Percentiles rank a stretch among this genome's conserved stretches.
Evolutionary conservation across 495 filamentous ascomycete species (phyloP).

Genomic region (Aspergillus ostianus): DNA sequence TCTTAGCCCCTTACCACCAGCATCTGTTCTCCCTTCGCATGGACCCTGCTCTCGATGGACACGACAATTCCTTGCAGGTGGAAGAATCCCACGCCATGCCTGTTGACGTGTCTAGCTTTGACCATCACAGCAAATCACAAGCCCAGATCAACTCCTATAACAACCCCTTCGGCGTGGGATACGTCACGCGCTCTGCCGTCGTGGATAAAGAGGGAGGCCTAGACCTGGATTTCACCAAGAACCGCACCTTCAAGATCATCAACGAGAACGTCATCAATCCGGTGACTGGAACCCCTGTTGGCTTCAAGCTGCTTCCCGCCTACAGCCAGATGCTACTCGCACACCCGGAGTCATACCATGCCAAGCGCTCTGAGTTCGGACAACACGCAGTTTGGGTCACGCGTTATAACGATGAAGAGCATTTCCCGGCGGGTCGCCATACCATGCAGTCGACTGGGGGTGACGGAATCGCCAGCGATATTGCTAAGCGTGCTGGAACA

Average conservation of each 20-base stretch:
- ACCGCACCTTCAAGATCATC: conserved; percentile 79
- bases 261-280: conserved; percentile 66
- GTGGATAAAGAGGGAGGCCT: conserved; percentile 57
- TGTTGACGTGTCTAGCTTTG: conserved; percentile 42
- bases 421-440: conserved; percentile 75
- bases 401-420: conserved; percentile 69
- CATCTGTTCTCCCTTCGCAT: conserved; percentile 88
- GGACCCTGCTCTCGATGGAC: conserved; percentile 77
- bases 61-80: conserved; percentile 61
- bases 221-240: conserved; percentile 59
- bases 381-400: conserved; percentile 80
- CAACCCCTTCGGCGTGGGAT: conserved; percentile 79
- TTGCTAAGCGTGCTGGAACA: conserved; percentile 10
- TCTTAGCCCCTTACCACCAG: conserved; percentile 76
- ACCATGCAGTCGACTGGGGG: conserved; percentile 79
- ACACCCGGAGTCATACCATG: conserved; percentile 65
- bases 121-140: too few species aligned
- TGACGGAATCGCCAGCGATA: conserved; percentile 28
- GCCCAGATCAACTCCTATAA: conserved; percentile 16
- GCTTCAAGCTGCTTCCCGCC: conserved; percentile 69
- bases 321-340: conserved; percentile 79
- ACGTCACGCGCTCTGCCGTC: conserved; percentile 54
- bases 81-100: conserved; percentile 72
- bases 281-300: conserved; percentile 70
- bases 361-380: conserved; percentile 73